A percentile compares a stretch with the other conserved stretches of the same genome.
Evolutionary conservation across 345 rosid species (phyloP).

Genomic region (Erodium maritimum): DNA sequence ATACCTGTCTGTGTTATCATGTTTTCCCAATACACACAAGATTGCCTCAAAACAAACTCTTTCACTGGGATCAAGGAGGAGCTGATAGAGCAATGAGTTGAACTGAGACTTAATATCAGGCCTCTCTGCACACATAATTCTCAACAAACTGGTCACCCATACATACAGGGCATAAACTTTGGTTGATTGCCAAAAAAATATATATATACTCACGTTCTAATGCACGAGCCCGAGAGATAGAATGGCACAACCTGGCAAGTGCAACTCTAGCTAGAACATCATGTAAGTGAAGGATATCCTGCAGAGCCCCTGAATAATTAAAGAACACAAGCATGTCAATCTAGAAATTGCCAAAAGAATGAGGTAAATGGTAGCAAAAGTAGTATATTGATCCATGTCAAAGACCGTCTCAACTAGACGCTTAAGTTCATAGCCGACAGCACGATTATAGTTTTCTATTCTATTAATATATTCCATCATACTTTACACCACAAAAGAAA

Average conservation of each 20-base stretch:
- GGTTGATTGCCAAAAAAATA: slow-evolving; percentile 9
- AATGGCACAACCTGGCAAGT: slow-evolving; percentile 85
- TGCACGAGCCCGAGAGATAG: slow-evolving; percentile 78
- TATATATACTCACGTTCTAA: slow-evolving; percentile 62
- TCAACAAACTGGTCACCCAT: slow-evolving; percentile 13
- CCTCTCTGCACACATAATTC: slow-evolving; percentile 46
- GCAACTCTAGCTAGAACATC: slow-evolving; percentile 98
- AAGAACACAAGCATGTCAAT: slow-evolving; percentile 3
- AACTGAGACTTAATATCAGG: slow-evolving; percentile 90
- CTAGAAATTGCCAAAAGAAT: not conserved
- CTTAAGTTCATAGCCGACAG: no score
- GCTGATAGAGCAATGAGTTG: slow-evolving; percentile 88
- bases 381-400: not conserved
- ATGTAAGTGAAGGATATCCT: slow-evolving; percentile 95
- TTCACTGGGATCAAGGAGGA: slow-evolving; percentile 95
- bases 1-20: slow-evolving; percentile 68
- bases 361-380: not conserved
- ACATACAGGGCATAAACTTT: not conserved
- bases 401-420: no score
- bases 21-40: slow-evolving; percentile 78
- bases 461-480: not conserved
- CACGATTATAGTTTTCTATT: no score
- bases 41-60: slow-evolving; percentile 98
- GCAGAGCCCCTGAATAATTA: slow-evolving; percentile 75
- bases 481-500: not conserved